Conservation (phyloP, 2,329 filamentous ascomycete genomes). For the Metarhizium album region DNA sequence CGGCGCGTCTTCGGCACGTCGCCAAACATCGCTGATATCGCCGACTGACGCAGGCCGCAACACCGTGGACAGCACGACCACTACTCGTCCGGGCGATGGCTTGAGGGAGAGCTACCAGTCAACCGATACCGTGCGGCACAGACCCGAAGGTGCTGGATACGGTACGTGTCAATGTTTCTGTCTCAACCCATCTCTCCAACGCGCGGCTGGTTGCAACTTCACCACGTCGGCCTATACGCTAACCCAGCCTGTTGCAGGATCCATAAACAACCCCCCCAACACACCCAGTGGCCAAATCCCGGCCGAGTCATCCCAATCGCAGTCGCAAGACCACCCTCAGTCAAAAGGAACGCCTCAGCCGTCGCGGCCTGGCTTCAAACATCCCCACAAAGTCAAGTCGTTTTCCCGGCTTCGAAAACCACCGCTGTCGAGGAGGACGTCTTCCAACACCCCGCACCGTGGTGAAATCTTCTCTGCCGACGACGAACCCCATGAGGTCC, state of each 20-base stretch:
- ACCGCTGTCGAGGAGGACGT: slow-evolving; percentile 59
- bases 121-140: slow-evolving; percentile 48
- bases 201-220: not conserved
- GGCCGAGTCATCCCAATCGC: slow-evolving; percentile 26
- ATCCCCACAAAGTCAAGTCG: slow-evolving; percentile 36
- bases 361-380: slow-evolving; percentile 30
- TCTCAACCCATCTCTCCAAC: not conserved
- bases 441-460: slow-evolving; percentile 68
- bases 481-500: slow-evolving; percentile 73
- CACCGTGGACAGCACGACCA: slow-evolving; percentile 24
- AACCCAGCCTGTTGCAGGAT: slow-evolving; percentile 5
- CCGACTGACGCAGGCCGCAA: slow-evolving; percentile 39
- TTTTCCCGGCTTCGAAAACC: slow-evolving; percentile 56
- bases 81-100: slow-evolving; percentile 29
- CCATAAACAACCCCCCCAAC: slow-evolving; percentile 9
- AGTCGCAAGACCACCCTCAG: slow-evolving; percentile 24
- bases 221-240: not conserved
- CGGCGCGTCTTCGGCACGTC: slow-evolving; percentile 24
- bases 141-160: slow-evolving; percentile 40
- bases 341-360: slow-evolving; percentile 20
- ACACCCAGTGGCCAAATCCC: slow-evolving; percentile 20
- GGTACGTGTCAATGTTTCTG: slow-evolving; percentile 28
- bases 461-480: slow-evolving; percentile 86
- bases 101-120: slow-evolving; percentile 46
- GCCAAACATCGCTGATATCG: slow-evolving; percentile 28